These are phyloP conservation scores for Blastobotrys parvus DNA, from an alignment of 805 yeast species.

Conservation along the genomic window DNA sequence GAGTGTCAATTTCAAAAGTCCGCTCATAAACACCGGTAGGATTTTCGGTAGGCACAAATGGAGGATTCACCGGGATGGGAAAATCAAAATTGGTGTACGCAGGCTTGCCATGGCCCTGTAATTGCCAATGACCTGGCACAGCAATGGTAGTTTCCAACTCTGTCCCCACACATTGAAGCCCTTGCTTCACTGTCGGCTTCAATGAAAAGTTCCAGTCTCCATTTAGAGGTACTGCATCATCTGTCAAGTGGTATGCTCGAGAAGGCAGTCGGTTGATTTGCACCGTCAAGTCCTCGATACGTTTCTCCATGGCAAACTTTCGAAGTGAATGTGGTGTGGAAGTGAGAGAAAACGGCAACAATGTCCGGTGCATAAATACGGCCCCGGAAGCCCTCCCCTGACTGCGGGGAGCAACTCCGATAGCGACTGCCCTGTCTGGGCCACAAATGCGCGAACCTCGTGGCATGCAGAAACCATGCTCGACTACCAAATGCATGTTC, in stretches of 20 bases:
- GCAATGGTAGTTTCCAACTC: conserved; percentile 14
- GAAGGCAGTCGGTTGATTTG: conserved; percentile 9
- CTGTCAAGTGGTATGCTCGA: conserved; percentile 15
- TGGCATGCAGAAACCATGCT: no score
- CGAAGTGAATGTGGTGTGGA: no score
- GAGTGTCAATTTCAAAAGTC: conserved; percentile 18
- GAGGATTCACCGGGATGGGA: conserved; percentile 31
- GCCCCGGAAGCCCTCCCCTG: no score
- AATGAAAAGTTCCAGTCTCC: conserved; percentile 24
- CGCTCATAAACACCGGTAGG: conserved; percentile 31
- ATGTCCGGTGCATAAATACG: no score
- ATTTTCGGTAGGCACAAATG: conserved; percentile 27
- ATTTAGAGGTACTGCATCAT: conserved; percentile 13
- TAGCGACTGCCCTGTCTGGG: no score
- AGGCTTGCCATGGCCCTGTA: conserved; percentile 31
- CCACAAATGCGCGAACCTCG: no score
- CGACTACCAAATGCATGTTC: no score
- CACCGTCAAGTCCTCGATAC: conserved; percentile 13
- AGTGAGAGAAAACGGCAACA: no score
- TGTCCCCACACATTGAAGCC: conserved; percentile 4
- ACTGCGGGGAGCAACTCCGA: no score
- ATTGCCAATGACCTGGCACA: conserved; percentile 34
- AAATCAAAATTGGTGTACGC: conserved; percentile 29
- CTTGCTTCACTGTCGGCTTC: conserved; percentile 10
- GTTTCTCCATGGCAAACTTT: no score